Evolutionary conservation across 306 rosid genomes (phyloP).

Genomic region (Dalbergia oliveri): DNA sequence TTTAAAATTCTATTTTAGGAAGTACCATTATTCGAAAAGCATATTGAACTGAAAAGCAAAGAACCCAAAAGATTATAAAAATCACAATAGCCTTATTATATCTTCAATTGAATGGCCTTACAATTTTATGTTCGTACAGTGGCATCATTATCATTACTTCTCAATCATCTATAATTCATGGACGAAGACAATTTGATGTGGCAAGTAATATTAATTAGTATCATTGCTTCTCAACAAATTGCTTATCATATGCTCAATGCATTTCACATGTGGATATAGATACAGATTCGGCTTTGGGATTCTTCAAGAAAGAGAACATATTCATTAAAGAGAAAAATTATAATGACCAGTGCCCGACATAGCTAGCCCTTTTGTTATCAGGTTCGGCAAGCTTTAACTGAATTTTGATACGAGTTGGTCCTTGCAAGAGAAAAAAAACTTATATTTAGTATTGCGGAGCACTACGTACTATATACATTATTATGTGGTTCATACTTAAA

Average conservation of each 20-base stretch:
- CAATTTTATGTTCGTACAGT: neutral
- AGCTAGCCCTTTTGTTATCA: neutral
- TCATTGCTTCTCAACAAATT: neutral
- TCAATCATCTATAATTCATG: too few relatives aligned
- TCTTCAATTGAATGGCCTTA: neutral
- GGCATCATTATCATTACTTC: neutral
- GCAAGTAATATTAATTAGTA: neutral
- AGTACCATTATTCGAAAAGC: too few relatives aligned
- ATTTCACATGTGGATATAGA: constrained; percentile 11
- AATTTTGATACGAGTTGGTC: constrained; percentile 1
- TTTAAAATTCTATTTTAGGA: too few relatives aligned
- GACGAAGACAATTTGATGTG: too few relatives aligned
- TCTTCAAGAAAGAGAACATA: constrained; percentile 15
- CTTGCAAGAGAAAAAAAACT: neutral
- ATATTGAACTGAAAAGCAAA: too few relatives aligned
- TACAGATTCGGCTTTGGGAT: neutral
- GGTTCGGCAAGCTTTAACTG: neutral
- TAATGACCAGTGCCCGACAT: neutral
- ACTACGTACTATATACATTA: neutral
- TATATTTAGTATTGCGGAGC: neutral
- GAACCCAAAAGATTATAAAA: neutral
- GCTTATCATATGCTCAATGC: neutral
- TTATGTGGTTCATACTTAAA: neutral
- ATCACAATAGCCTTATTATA: neutral
- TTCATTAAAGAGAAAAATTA: neutral